phyloP scores from a whole-genome alignment of 768 basidiomycete species.

The Kwoniella botswanensis region DNA sequence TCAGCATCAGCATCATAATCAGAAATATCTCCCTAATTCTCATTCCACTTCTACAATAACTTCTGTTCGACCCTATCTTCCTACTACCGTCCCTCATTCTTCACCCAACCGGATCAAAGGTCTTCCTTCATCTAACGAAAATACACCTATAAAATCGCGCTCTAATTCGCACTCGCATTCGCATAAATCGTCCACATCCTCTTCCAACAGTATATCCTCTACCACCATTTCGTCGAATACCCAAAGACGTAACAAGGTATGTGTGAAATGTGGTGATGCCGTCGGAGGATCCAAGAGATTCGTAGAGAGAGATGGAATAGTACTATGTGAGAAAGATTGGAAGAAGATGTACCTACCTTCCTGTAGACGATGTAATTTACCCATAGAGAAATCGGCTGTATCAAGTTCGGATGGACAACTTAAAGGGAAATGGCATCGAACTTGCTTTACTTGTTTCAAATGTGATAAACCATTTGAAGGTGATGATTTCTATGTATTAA shows the following conservation, averaged over 20 bases:
- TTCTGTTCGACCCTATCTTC: conserved; percentile 16
- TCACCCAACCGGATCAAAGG: conserved; percentile 15
- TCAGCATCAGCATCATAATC: neutral
- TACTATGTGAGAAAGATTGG: conserved; percentile 90
- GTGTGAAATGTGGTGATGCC: conserved; percentile 70
- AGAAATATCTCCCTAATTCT: conserved; percentile 17
- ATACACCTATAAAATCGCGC: neutral
- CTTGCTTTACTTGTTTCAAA: conserved; percentile 84
- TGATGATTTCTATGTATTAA: conserved; percentile 87
- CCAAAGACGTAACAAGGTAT: conserved; percentile 58
- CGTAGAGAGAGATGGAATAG: conserved; percentile 78
- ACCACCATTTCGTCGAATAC: conserved; percentile 6
- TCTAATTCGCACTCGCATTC: conserved; percentile 9
- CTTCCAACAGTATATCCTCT: conserved; percentile 14
- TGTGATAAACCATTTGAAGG: conserved; percentile 91
- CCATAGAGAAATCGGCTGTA: conserved; percentile 90
- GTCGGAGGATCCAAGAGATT: conserved; percentile 72
- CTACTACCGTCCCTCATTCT: conserved; percentile 23
- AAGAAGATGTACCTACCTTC: conserved; percentile 95
- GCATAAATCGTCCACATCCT: conserved; percentile 12
- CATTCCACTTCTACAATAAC: conserved; percentile 26
- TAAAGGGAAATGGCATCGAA: conserved; percentile 91
- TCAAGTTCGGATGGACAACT: conserved; percentile 90
- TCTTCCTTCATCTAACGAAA: neutral
- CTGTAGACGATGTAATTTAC: conserved; percentile 82